phyloP scores from a whole-genome alignment of 768 basidiomycete genomes.

The Podaxis mareebaensis region DNA sequence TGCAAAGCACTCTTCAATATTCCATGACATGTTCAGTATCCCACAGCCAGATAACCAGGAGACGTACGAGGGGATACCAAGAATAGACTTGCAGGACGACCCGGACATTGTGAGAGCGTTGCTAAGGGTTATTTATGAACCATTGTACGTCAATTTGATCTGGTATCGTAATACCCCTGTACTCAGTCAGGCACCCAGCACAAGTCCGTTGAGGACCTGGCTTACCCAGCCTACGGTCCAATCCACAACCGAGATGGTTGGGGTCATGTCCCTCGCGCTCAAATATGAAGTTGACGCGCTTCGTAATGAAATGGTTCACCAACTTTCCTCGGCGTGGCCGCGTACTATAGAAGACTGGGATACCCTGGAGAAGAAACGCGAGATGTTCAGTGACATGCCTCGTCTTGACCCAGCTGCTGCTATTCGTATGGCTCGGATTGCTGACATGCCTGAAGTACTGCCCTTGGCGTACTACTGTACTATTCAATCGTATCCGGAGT shows the following conservation, averaged over 20 bases:
- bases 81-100: slow-evolving; percentile 10
- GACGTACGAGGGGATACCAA: slow-evolving; percentile 7
- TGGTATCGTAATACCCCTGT: background rate
- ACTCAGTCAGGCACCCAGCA: background rate
- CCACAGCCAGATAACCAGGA: slow-evolving; percentile 14
- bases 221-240: slow-evolving; percentile 9
- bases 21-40: slow-evolving; percentile 14
- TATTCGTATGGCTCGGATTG: slow-evolving; percentile 12
- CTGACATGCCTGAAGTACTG: slow-evolving; percentile 9
- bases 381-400: slow-evolving; percentile 13
- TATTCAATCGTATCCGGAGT: slow-evolving; percentile 5
- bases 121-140: slow-evolving; percentile 11
- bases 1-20: slow-evolving; percentile 16
- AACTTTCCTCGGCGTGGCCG: slow-evolving; percentile 14
- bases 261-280: slow-evolving; percentile 9
- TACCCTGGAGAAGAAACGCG: slow-evolving; percentile 8
- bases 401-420: slow-evolving; percentile 12
- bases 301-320: slow-evolving; percentile 10
- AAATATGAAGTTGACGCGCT: slow-evolving; percentile 17
- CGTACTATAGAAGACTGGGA: slow-evolving; percentile 15
- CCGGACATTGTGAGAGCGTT: slow-evolving; percentile 10
- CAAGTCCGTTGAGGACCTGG: slow-evolving; percentile 11
- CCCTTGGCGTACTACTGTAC: slow-evolving; percentile 12
- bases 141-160: slow-evolving; percentile 4
- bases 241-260: slow-evolving; percentile 11